A percentile compares a stretch with the other conserved stretches of the same genome.
Evolutionary conservation across 768 basidiomycete genomes (phyloP).

Genomic region (Termitomyces sp.): DNA sequence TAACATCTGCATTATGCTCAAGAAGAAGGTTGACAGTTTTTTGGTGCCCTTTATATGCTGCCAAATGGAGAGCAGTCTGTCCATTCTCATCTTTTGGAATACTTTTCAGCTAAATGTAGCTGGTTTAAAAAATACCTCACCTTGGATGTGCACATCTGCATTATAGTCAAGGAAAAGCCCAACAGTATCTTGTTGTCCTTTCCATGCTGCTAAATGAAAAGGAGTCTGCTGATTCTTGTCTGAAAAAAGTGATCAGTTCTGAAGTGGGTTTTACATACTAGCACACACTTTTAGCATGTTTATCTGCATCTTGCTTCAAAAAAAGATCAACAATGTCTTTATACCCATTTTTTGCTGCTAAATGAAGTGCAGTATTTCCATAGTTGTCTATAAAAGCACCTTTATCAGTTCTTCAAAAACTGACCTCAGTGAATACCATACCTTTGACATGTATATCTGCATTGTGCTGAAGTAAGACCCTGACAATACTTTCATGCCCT

Average conservation of each 20-base stretch:
- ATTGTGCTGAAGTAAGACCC: neutral
- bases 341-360: neutral
- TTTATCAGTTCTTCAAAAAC: neutral
- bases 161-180: neutral
- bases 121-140: neutral
- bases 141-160: neutral
- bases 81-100: neutral
- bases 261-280: neutral
- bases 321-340: neutral
- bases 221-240: neutral
- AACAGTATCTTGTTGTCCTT: neutral
- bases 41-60: neutral
- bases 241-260: neutral
- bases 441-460: neutral
- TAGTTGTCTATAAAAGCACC: neutral
- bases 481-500: neutral
- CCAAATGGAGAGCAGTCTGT: neutral
- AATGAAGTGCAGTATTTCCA: neutral
- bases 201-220: neutral
- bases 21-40: neutral
- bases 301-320: neutral
- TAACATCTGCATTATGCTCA: neutral
- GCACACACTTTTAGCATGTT: neutral
- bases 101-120: neutral
- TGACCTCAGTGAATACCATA: neutral